Evolutionary conservation across 495 filamentous ascomycete species (phyloP), one percentile per base, ranked within the genome.

Genomic region (Hapsidospora chrysogenum): DNA sequence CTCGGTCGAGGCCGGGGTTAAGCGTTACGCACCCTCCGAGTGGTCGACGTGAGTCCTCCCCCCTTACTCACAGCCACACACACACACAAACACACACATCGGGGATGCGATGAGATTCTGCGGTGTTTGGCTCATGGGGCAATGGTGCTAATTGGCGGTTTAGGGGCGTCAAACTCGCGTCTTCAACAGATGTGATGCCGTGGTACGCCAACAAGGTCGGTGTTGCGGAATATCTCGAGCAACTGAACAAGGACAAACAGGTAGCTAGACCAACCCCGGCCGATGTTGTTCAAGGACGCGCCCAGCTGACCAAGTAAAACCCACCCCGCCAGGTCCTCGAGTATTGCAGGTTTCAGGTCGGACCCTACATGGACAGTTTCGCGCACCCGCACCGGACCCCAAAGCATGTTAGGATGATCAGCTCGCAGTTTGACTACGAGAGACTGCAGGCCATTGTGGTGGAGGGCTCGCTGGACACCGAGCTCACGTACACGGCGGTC

Each of bases 261-360:
- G 67, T 66, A 42, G 44, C 13, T 25, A n/a, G 4, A 41, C 40
- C 37, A 40, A 35, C 17, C 17, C 41, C 8, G 23, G 28, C 36
- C n/a, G 35, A 42, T 10, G 38, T 22, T 15, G n/a, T 27, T 16
- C 16, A 19, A 7, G 29, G 27, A 15, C 18, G n/a, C 28, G 35
- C 13, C 15, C 11, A 14, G 27, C 9, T 15, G 25, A 15, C 14
- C 18, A 26, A 7, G 17, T 40, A 27, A 22, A 35, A 22, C 37
- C 34, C 21, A 46, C 19, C 22, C 23, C 3, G 7, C 33, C 30
- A 70, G 68, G 53, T 71, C 26, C 60, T 76, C 17, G 65, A 74
- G 38, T 78, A 76, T 46, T 57, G 48, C 3, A 48, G 74, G 2
- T 76, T 76, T 41, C 64, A 70, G 25, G 63, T 64, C 0, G 74